Base-by-base conservation (phyloP, 73 alveolate genomes). In the Paramecium sexaurelia region DNA sequence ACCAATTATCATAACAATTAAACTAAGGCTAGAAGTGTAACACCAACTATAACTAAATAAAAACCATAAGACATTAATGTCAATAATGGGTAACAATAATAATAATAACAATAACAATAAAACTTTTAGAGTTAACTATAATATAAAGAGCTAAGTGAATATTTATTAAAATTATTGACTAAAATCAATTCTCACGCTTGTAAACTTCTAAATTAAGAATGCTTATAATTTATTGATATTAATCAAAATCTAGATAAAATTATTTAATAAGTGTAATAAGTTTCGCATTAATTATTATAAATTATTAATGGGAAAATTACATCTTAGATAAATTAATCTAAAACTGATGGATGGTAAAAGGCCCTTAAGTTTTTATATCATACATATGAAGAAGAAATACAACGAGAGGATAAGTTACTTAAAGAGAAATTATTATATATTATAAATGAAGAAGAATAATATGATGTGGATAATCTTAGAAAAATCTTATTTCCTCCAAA, bases 381-480 rank as follows among this genome's bases (percentile, higher is more conserved):
- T 22, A 39, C 68, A 2, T 78, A 78, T 78, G 90, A 78, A 24
- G 90, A 78, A 78, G 73, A 78, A 33, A 26, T 78, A 2, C 13
- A 41, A 33, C 17, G 73, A 17, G 90, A 78, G 41, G 73, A 78
- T 24, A 41, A 78, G 11, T 41, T 78, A 20, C 22, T 78, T n/a
- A 78, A 45, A 22, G 68, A 78, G 11, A 78, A 78, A 43, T 15
- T 78, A 1, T 11, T 78, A 9, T 45, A 78, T 20, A 78, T 78
- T 20, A 78, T 78, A 2, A 78, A 78, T 43, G 75, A 78, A 43
- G 90, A 45, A 15, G 90, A 78, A 19, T 41, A 78, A 20, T 41
- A 41, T 78, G 73, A 45, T 45, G 13, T 24, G n/a, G 90, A 78
- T 9, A 29, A 24, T 29, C 32, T 78, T 4, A 37, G 55, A 5